Evolutionary conservation across 805 yeast genomes (phyloP).

Genomic region (Barnettozyma siamensis): DNA sequence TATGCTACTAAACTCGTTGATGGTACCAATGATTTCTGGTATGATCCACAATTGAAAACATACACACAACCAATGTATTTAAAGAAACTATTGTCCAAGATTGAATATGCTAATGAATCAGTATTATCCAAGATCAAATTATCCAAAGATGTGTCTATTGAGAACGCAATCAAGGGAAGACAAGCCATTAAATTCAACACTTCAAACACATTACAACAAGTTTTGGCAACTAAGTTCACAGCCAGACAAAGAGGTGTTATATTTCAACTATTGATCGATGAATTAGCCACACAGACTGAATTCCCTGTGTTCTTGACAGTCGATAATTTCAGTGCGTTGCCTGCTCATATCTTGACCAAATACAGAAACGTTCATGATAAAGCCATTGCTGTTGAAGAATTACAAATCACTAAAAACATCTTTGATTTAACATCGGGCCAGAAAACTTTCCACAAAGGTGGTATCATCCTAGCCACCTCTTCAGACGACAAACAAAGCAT

Average conservation of each 20-base stretch:
- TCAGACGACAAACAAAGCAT: conserved; percentile 45
- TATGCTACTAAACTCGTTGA: conserved; percentile 56
- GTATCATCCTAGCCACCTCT: conserved; percentile 57
- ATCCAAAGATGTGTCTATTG: conserved; percentile 29
- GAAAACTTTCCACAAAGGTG: conserved; percentile 50
- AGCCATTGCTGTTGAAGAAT: conserved; percentile 51
- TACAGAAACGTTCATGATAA: conserved; percentile 55
- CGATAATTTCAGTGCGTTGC: conserved; percentile 66
- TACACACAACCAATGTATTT: conserved; percentile 80
- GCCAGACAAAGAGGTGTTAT: conserved; percentile 37
- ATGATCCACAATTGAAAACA: conserved; percentile 38
- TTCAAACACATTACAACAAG: conserved; percentile 37
- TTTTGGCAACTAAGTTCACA: conserved; percentile 33
- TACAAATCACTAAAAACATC: conserved; percentile 58
- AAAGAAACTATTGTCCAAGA: conserved; percentile 50
- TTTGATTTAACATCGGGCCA: conserved; percentile 51
- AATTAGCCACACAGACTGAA: conserved; percentile 43
- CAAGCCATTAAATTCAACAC: conserved; percentile 25
- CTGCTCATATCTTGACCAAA: conserved; percentile 47
- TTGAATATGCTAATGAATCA: conserved; percentile 40
- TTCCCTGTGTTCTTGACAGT: conserved; percentile 63
- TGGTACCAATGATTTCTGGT: conserved; percentile 67
- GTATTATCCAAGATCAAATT: conserved; percentile 31
- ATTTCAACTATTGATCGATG: conserved; percentile 49
- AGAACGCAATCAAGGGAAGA: conserved; percentile 29